Percentiles rank a stretch among this genome's conserved stretches.
These are phyloP conservation scores for Albizia julibrissin DNA, from an alignment of 306 rosid genomes.

Conservation along the genomic window DNA sequence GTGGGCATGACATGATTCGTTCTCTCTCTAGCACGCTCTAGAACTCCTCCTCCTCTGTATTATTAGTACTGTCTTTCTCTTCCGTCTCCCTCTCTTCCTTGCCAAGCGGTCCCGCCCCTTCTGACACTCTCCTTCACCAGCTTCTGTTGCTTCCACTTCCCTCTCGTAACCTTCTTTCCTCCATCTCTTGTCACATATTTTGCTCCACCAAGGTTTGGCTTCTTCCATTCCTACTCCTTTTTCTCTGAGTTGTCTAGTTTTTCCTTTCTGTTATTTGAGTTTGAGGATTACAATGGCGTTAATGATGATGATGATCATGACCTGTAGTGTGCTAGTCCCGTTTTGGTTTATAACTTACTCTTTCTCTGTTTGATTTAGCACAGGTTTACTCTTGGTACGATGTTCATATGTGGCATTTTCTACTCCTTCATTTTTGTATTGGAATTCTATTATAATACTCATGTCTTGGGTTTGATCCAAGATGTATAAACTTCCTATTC, in stretches of 20 bases:
- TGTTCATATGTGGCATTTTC: neutral
- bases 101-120: neutral
- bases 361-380: neutral
- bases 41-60: conserved; percentile 34
- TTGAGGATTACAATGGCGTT: neutral
- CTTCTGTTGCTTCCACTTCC: neutral
- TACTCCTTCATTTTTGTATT: neutral
- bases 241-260: neutral
- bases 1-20: neutral
- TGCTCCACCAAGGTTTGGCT: conserved; percentile 10
- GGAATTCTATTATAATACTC: neutral
- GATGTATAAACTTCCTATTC: neutral
- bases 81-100: neutral
- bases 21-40: conserved; percentile 42
- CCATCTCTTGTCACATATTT: neutral
- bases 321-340: neutral
- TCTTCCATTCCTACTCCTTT: neutral
- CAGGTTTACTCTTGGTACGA: neutral
- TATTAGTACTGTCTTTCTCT: neutral
- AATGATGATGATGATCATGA: neutral
- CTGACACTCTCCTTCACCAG: neutral
- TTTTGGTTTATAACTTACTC: neutral
- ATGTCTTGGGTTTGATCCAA: neutral
- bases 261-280: neutral
- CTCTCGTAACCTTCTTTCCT: neutral